Conservation (phyloP, 2,329 filamentous ascomycete genomes). For the Fusarium sp. region DNA sequence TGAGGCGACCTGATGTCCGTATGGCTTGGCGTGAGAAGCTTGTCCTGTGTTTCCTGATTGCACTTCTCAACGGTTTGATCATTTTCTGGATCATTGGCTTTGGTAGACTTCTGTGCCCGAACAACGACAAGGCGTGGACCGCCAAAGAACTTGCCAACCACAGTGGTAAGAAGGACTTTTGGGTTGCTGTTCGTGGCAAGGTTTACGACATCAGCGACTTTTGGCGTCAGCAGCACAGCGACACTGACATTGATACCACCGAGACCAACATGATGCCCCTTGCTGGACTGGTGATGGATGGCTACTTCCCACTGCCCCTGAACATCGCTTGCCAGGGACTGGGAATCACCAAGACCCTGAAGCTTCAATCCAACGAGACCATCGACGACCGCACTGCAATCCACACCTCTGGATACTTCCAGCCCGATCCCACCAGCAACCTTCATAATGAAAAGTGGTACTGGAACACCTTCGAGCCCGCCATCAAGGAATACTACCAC, state of each 20-base stretch:
- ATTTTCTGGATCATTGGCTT: slow-evolving; percentile 95
- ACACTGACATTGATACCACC: slow-evolving; percentile 71
- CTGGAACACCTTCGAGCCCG: slow-evolving; percentile 75
- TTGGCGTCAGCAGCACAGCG: slow-evolving; percentile 87
- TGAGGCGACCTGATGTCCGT: slow-evolving; percentile 96
- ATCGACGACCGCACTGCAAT: slow-evolving; percentile 65
- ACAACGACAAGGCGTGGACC: slow-evolving; percentile 91
- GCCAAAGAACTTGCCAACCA: slow-evolving; percentile 76
- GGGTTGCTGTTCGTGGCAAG: slow-evolving; percentile 85
- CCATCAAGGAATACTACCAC: slow-evolving; percentile 87
- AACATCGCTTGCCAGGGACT: slow-evolving; percentile 79
- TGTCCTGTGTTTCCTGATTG: slow-evolving; percentile 82
- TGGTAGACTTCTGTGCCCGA: slow-evolving; percentile 87
- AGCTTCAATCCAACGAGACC: slow-evolving; percentile 75
- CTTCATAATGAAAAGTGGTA: slow-evolving; percentile 83
- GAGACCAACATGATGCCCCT: slow-evolving; percentile 79
- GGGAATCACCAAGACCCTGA: slow-evolving; percentile 68
- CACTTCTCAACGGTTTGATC: slow-evolving; percentile 82
- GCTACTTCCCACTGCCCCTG: slow-evolving; percentile 88
- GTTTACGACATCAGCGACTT: slow-evolving; percentile 96
- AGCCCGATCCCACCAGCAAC: slow-evolving; percentile 65
- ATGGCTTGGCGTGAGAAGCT: slow-evolving; percentile 98
- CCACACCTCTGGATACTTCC: slow-evolving; percentile 77
- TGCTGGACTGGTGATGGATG: slow-evolving; percentile 81
- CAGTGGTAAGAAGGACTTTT: slow-evolving; percentile 81